Evolutionary conservation across 768 basidiomycete species (phyloP).

Genomic region (Xerocomellus chrysenteron): DNA sequence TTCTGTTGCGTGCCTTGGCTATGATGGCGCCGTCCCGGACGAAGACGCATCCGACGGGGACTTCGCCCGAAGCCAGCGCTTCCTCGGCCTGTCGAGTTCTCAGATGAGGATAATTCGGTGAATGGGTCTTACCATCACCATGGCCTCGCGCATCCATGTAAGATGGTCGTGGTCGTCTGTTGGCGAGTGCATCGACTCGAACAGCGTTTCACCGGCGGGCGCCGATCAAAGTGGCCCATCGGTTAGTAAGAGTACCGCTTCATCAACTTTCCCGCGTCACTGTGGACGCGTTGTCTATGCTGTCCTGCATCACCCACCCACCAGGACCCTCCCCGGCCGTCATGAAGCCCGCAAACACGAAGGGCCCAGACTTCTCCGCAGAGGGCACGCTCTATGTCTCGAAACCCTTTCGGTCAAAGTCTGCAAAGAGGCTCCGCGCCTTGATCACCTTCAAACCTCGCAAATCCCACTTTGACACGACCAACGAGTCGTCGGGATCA

Average conservation of each 20-base stretch:
- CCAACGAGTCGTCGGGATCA: slow-evolving; percentile 65
- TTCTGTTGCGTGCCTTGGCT: slow-evolving; percentile 87
- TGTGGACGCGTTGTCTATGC: neutral
- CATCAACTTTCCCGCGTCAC: slow-evolving; percentile 13
- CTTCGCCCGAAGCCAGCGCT: slow-evolving; percentile 81
- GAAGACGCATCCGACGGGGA: slow-evolving; percentile 96
- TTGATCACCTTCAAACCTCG: slow-evolving; percentile 86
- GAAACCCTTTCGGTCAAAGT: slow-evolving; percentile 69
- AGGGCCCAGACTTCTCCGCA: slow-evolving; percentile 40
- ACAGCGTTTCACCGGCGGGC: too few species aligned
- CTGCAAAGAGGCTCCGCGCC: slow-evolving; percentile 76
- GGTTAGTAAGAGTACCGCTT: neutral
- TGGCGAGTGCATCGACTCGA: neutral
- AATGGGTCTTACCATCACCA: slow-evolving; percentile 63
- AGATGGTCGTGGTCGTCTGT: slow-evolving; percentile 31
- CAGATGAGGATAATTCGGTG: neutral
- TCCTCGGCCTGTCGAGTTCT: slow-evolving; percentile 66
- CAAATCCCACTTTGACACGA: slow-evolving; percentile 80
- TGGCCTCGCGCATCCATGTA: slow-evolving; percentile 82
- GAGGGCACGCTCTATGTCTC: slow-evolving; percentile 73
- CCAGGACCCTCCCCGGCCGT: neutral
- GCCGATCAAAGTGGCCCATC: neutral
- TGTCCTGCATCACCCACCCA: slow-evolving; percentile 3
- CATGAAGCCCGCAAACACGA: slow-evolving; percentile 16
- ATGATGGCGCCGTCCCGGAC: slow-evolving; percentile 76